phyloP scores from a whole-genome alignment of 1,284 basidiomycete genomes.

The Sparassis latifolia region DNA sequence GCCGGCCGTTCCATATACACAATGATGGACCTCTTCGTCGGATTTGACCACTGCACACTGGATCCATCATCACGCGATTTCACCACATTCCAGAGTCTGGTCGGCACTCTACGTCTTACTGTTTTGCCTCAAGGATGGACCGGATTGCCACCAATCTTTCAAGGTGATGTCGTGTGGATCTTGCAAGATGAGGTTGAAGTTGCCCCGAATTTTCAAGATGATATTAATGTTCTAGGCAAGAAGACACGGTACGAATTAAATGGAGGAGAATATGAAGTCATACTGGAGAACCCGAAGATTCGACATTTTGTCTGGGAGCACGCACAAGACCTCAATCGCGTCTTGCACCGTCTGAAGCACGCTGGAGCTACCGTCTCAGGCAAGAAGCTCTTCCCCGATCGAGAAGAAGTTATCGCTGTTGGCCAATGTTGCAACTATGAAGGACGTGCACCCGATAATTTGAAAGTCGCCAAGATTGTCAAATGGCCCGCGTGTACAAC shows the following conservation, averaged over 20 bases:
- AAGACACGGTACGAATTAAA: slow-evolving; percentile 2
- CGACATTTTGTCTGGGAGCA: slow-evolving; percentile 25
- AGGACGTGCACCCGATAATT: neutral
- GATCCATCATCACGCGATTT: slow-evolving; percentile 20
- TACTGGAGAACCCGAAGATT: slow-evolving; percentile 6
- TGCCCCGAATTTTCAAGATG: slow-evolving; percentile 1
- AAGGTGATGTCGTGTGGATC: slow-evolving; percentile 28
- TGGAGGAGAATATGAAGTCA: neutral
- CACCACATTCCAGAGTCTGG: slow-evolving; percentile 12
- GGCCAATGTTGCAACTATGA: neutral
- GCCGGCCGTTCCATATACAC: slow-evolving; percentile 14
- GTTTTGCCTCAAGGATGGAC: slow-evolving; percentile 32
- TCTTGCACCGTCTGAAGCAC: slow-evolving; percentile 17
- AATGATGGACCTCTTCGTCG: slow-evolving; percentile 19
- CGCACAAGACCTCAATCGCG: slow-evolving; percentile 18
- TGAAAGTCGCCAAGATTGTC: no score
- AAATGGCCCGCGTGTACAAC: no score
- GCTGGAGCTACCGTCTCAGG: slow-evolving; percentile 3
- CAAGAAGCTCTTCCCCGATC: neutral
- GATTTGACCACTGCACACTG: slow-evolving; percentile 13
- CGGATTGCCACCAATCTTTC: slow-evolving; percentile 29
- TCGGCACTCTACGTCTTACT: slow-evolving; percentile 16
- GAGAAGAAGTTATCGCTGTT: neutral
- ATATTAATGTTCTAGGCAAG: neutral
- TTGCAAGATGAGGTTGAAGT: slow-evolving; percentile 27